phyloP scores from a whole-genome alignment of 805 yeast species.

The Saccharomycopsis sp. region DNA sequence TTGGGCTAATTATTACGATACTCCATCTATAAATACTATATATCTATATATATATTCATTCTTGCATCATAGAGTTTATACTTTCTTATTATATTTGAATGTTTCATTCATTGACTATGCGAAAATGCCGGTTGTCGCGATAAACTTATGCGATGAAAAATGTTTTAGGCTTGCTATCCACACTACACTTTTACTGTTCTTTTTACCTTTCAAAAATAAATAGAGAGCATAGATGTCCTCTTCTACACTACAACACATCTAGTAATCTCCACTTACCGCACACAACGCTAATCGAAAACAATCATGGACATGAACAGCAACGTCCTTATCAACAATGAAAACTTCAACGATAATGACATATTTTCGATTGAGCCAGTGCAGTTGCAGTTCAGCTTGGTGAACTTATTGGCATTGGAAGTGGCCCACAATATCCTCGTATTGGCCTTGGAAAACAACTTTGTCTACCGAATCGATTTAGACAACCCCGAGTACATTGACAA shows the following conservation, averaged over 20 bases:
- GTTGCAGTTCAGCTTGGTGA: conserved; percentile 41
- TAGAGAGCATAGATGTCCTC: no score
- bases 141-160: no score
- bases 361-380: conserved; percentile 35
- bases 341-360: conserved; percentile 3
- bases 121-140: no score
- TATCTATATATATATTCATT: background rate
- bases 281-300: no score
- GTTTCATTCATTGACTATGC: no score
- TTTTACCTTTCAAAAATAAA: no score
- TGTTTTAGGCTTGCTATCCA: no score
- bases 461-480: conserved; percentile 62
- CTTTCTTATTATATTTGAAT: background rate
- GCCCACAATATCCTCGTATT: conserved; percentile 49
- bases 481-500: conserved; percentile 53
- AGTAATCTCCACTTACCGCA: no score
- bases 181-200: no score
- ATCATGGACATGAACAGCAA: background rate
- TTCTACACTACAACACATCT: no score
- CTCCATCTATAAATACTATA: no score
- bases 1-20: no score
- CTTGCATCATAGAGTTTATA: background rate
- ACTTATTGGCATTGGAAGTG: conserved; percentile 47
- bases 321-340: background rate
- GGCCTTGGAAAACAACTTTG: conserved; percentile 43